Evolutionary conservation across 2,329 filamentous ascomycete genomes (phyloP).

Genomic region (Diaporthe citri): DNA sequence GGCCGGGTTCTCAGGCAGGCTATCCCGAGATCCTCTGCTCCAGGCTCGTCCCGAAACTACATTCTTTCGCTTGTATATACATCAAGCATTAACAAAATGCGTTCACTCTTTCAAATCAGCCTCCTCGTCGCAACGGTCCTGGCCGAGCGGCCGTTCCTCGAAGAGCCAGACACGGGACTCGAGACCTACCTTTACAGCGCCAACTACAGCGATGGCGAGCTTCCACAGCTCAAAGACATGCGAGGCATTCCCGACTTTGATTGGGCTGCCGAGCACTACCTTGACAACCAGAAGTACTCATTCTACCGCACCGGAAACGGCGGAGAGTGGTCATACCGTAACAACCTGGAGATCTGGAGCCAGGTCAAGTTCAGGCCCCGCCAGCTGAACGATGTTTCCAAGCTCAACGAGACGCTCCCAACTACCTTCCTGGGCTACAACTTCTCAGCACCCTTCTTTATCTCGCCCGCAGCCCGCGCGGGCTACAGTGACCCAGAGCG

Average conservation of each 20-base stretch:
- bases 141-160: constrained; percentile 49
- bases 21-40: background rate
- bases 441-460: constrained; percentile 63
- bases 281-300: constrained; percentile 57
- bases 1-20: background rate
- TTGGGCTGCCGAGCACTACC: constrained; percentile 58
- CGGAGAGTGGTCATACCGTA: constrained; percentile 64
- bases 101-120: constrained; percentile 30
- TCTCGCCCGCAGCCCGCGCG: constrained; percentile 60
- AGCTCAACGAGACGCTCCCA: constrained; percentile 51
- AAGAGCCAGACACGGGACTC: constrained; percentile 53
- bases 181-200: constrained; percentile 46
- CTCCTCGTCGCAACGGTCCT: constrained; percentile 45
- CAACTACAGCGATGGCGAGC: constrained; percentile 50
- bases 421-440: constrained; percentile 58
- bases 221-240: constrained; percentile 56
- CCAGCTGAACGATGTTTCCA: constrained; percentile 54
- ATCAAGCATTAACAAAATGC: constrained; percentile 12
- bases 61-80: constrained; percentile 11
- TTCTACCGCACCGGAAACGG: constrained; percentile 64
- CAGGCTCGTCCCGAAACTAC: background rate
- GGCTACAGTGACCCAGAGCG: constrained; percentile 56
- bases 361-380: constrained; percentile 59
- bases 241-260: constrained; percentile 63
- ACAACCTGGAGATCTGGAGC: constrained; percentile 63